Percentiles rank a stretch among this genome's conserved stretches.
Evolutionary conservation across 225 moss, liverwort and hornwort genomes (phyloP).

Genomic region (Anthoceros angustus): DNA sequence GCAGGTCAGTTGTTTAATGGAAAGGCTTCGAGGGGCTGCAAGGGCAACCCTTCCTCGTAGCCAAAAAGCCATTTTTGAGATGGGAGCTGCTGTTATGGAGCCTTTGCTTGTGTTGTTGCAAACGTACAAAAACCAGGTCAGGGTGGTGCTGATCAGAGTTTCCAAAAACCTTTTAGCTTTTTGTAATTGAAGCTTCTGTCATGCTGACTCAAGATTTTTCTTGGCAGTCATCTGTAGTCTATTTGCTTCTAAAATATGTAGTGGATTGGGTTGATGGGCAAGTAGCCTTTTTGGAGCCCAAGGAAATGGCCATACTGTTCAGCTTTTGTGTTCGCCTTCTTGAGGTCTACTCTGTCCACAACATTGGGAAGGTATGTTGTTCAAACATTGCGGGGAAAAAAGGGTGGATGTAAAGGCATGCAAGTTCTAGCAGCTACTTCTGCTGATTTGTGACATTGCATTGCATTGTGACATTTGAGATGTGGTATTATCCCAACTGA

Average conservation of each 20-base stretch:
- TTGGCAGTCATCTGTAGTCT: constrained; percentile 90
- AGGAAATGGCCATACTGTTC: constrained; percentile 82
- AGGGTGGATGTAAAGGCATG: not conserved
- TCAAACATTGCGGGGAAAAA: not conserved
- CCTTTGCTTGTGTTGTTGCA: constrained; percentile 89
- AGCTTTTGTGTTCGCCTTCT: constrained; percentile 90
- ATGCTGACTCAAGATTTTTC: not conserved
- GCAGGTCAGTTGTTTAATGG: constrained; percentile 82
- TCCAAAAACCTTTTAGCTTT: constrained; percentile 4
- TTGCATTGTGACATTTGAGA: too few relatives aligned
- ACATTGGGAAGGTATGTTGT: constrained; percentile 57
- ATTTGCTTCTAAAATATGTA: constrained; percentile 94
- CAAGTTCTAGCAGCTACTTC: too few relatives aligned
- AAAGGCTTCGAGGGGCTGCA: constrained; percentile 91
- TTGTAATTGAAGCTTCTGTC: not conserved
- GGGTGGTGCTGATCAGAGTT: constrained; percentile 2
- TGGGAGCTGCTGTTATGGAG: constrained; percentile 97
- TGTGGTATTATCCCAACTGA: too few relatives aligned
- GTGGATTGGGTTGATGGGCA: constrained; percentile 99
- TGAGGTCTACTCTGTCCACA: constrained; percentile 95
- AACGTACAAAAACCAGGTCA: constrained; percentile 90
- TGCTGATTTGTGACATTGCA: not conserved
- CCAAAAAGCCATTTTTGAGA: constrained; percentile 95
- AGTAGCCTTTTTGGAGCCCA: constrained; percentile 96
- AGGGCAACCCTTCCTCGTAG: constrained; percentile 91